Base-by-base conservation (phyloP, 768 basidiomycete genomes). In the Termitomyces heimii region DNA sequence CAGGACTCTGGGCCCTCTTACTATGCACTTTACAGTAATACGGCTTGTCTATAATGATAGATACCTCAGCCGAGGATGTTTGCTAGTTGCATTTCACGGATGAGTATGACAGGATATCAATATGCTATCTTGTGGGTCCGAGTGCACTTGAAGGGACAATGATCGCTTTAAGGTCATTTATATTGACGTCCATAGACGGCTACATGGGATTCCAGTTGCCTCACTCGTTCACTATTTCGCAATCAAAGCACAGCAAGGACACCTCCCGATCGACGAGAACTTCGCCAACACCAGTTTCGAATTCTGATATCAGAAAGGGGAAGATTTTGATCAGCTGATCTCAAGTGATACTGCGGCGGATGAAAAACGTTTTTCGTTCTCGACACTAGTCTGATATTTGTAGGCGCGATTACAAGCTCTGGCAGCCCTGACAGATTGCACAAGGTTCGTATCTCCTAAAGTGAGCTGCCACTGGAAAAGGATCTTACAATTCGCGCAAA, bases 11-110 rank as follows among this genome's bases (percentile, higher is more conserved):
- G 39, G 16, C 35, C 9, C 37, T 28, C 28, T 37, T 35, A 26
- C 55, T 56, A 48, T 54, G 44, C 50, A 31, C 46, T 53, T 48
- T 53, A 40, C n/a, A n/a, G 39, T 60, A 57, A 48, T 56, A 18
- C 50, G 50, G 22, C 22, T 52, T 34, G 32, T 9, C 9, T 49
- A 16, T 53, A 31, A 43, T 53, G n/a, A 29, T 43, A 32, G 51
- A 39, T 8, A 26, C 22, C 20, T 47, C 22, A 12, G 13, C 24
- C 24, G 49, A 50, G 34, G 49, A 50, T 9, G 9, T 45, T 45
- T 0, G 26, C 22, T 22, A 26, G 16, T 22, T 32, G n/a, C 29
- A 29, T 31, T 31, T n/a, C 18, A 28, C 45, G 16, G 26, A 28
- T 29, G n/a, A 28, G 45, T 14, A 29, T 9, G 45, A 46, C 45